phyloP scores from a whole-genome alignment of 164 flowering plant species.

The Dillenia turbinata region DNA sequence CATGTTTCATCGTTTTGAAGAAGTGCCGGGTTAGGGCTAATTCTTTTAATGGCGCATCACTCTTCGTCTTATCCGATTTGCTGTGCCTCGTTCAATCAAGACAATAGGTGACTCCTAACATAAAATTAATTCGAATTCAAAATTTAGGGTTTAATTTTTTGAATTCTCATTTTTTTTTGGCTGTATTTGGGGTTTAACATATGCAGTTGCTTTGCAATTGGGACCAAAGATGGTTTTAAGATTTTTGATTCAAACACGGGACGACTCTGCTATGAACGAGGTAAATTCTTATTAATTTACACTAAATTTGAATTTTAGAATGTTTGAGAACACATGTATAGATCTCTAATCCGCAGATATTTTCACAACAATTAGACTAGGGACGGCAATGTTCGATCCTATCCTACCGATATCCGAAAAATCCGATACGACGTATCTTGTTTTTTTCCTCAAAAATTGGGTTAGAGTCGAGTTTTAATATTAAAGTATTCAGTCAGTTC shows the following conservation, averaged over 20 bases:
- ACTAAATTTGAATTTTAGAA: no score
- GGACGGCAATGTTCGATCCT: no score
- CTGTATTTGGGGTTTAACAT: not conserved
- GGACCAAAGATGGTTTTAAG: conserved; percentile 71
- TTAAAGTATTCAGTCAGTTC: no score
- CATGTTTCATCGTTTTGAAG: no score
- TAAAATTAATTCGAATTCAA: no score
- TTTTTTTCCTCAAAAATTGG: no score
- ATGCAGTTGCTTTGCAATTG: conserved; percentile 71
- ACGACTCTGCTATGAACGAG: conserved; percentile 71
- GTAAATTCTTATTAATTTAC: conserved; percentile 17
- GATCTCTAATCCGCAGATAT: no score
- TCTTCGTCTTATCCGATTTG: conserved; percentile 53
- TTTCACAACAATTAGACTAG: no score
- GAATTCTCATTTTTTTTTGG: not conserved
- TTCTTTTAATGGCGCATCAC: conserved; percentile 38
- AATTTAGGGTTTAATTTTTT: not conserved
- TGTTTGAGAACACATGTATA: no score
- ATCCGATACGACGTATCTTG: no score
- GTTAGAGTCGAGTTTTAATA: no score
- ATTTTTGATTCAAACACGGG: conserved; percentile 69
- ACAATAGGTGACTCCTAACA: conserved; percentile 43
- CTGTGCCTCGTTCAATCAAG: conserved; percentile 95
- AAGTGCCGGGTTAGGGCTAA: not conserved
- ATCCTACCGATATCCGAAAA: no score